Conservation (phyloP, 129 eudicot species). For the Centella asiatica region DNA sequence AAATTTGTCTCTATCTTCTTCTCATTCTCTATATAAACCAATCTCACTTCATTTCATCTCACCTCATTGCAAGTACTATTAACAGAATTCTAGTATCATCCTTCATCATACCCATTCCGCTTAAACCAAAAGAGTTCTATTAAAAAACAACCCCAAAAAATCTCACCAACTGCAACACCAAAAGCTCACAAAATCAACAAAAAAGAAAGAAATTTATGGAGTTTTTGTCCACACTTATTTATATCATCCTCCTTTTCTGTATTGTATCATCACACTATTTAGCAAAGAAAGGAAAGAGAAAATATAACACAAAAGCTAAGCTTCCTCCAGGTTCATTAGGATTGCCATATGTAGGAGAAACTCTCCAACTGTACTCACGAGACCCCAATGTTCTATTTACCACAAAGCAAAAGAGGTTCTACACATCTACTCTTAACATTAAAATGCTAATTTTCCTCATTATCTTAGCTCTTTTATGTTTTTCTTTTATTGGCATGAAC, state of each 20-base stretch:
- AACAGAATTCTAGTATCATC: slow-evolving; percentile 11
- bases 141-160: background rate
- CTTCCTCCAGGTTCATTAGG: slow-evolving; percentile 86
- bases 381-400: slow-evolving; percentile 54
- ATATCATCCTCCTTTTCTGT: slow-evolving; percentile 34
- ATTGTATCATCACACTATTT: slow-evolving; percentile 31
- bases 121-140: too few relatives aligned
- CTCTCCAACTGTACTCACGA: slow-evolving; percentile 62
- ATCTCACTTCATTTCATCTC: slow-evolving; percentile 20
- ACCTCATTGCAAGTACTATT: background rate
- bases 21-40: slow-evolving; percentile 34
- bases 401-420: slow-evolving; percentile 56
- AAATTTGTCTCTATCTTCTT: slow-evolving; percentile 6
- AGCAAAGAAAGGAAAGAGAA: slow-evolving; percentile 23
- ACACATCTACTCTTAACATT: background rate
- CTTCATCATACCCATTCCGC: slow-evolving; percentile 1
- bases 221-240: slow-evolving; percentile 23
- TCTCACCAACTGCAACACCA: background rate
- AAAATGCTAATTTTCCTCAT: too few relatives aligned
- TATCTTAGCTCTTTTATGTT: too few relatives aligned
- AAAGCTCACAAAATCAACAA: background rate
- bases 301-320: slow-evolving; percentile 28
- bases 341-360: slow-evolving; percentile 75
- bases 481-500: background rate
- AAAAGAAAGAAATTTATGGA: slow-evolving; percentile 22